Conservation (phyloP, 2,329 filamentous ascomycete genomes). For the Cytospora mali region DNA sequence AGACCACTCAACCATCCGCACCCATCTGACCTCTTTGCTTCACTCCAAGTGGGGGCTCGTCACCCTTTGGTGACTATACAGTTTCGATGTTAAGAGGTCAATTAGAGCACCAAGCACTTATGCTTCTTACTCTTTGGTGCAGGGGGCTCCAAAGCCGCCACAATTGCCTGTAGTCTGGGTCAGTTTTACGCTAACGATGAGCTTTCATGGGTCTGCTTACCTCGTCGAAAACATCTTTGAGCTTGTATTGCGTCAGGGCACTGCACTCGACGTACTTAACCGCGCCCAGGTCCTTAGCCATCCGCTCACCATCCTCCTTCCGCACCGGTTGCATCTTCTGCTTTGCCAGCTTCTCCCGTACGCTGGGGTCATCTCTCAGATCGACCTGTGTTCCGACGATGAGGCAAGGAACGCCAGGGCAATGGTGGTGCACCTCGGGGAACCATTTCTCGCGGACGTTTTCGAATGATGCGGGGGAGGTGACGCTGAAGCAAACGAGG, state of each 20-base stretch:
- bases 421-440: constrained; percentile 97
- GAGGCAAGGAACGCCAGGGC: constrained; percentile 93
- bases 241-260: constrained; percentile 94
- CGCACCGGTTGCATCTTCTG: constrained; percentile 95
- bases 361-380: constrained; percentile 84
- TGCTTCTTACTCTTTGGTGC: constrained; percentile 75
- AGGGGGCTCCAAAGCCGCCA: constrained; percentile 89
- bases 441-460: constrained; percentile 99
- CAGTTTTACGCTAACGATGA: constrained; percentile 30
- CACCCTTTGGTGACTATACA: constrained; percentile 3
- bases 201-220: constrained; percentile 52
- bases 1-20: constrained; percentile 23
- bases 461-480: constrained; percentile 95
- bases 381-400: constrained; percentile 98
- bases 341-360: constrained; percentile 88
- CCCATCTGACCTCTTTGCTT: constrained; percentile 22
- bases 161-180: constrained; percentile 72
- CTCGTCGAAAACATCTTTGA: constrained; percentile 99
- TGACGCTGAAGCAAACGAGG: constrained; percentile 98
- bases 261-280: constrained; percentile 99
- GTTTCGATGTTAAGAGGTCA: constrained; percentile 2
- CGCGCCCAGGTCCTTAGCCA: constrained; percentile 96
- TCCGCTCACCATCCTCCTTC: constrained; percentile 90
- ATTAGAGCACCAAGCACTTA: constrained; percentile 71
- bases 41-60: constrained; percentile 4